Base-by-base conservation (phyloP, 2,329 filamentous ascomycete species). In the Talaromyces sp. region DNA sequence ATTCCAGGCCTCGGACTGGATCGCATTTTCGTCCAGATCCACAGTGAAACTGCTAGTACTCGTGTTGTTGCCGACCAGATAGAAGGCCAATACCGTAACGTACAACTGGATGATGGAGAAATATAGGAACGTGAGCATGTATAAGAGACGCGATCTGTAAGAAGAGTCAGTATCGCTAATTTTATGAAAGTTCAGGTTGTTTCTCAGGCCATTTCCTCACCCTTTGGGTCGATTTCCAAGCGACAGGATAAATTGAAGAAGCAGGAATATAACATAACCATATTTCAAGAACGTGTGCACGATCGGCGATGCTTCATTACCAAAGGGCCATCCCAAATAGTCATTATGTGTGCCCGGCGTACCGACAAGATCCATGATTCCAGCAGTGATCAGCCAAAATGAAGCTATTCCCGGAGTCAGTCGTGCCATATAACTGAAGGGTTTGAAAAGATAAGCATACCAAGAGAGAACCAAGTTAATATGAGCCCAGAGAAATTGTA, bases 361-460 rank as follows among this genome's bases (percentile, higher is more conserved):
- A 64, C 93, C 93, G 68, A 97, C 93, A 49, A 97, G 86, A 71
- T 96, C 88, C 90, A 97, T 95, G 72, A 97, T 96, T 70, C 97
- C 89, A 46, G 87, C 87, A n/a, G 91, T 97, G 24, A 93, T 97
- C 56, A 97, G 86, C 83, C 91, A 97, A 85, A 94, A 97, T 43
- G 93, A 94, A 68, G 91, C 90, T 77, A 22, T 27, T 13, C 3
- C 2, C 19, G 19, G n/a, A n/a, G 32, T 54, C 27, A 51, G 48
- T 20, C 20, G 33, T 29, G 27, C 20, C 4, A 9, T 13, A 13
- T 16, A 24, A 13, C 14, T 45, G n/a, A 19, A 14, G 44, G 7
- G 35, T 10, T 16, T 7, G 22, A 36, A n/a, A 16, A 37, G n/a
- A 10, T 9, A 14, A 20, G 5, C 53, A 32, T 52, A 55, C 53